Conservation (phyloP, 176 grass and related monocot genomes). For the Aegilops tauschii region DNA sequence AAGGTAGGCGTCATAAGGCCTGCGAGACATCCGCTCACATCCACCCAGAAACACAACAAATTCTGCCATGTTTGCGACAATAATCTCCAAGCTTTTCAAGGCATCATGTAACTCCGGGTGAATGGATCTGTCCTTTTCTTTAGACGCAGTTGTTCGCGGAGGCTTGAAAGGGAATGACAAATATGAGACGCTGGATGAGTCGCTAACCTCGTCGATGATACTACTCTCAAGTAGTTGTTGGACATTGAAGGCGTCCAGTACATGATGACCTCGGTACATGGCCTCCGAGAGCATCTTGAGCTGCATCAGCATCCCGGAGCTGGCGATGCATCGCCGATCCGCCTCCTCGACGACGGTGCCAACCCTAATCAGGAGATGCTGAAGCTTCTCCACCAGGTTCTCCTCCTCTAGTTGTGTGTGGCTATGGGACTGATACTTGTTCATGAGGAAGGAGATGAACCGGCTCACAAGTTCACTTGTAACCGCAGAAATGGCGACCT, state of each 20-base stretch:
- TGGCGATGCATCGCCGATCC: neutral
- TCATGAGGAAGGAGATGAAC: too few relatives aligned
- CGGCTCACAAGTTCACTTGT: too few relatives aligned
- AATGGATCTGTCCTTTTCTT: too few relatives aligned
- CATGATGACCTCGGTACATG: neutral
- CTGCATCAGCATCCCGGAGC: neutral
- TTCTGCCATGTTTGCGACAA: neutral
- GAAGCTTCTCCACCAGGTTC: neutral
- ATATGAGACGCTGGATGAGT: too few relatives aligned
- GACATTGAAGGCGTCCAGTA: neutral
- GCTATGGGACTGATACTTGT: too few relatives aligned
- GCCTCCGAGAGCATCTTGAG: neutral
- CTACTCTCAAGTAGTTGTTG: too few relatives aligned
- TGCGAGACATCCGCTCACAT: neutral
- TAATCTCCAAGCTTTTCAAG: neutral
- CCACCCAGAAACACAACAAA: constrained; percentile 5
- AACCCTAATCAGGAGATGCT: neutral
- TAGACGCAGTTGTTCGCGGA: too few relatives aligned
- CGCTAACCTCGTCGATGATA: too few relatives aligned
- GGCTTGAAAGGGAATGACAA: too few relatives aligned
- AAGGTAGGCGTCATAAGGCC: neutral
- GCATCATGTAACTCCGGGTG: too few relatives aligned
- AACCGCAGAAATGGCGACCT: too few relatives aligned
- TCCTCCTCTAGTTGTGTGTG: too few relatives aligned
- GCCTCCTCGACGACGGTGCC: neutral